Evolutionary conservation across 2,329 filamentous ascomycete genomes (phyloP), one percentile per base, ranked within the genome.

Genomic region (Pseudodiploospora longispora): DNA sequence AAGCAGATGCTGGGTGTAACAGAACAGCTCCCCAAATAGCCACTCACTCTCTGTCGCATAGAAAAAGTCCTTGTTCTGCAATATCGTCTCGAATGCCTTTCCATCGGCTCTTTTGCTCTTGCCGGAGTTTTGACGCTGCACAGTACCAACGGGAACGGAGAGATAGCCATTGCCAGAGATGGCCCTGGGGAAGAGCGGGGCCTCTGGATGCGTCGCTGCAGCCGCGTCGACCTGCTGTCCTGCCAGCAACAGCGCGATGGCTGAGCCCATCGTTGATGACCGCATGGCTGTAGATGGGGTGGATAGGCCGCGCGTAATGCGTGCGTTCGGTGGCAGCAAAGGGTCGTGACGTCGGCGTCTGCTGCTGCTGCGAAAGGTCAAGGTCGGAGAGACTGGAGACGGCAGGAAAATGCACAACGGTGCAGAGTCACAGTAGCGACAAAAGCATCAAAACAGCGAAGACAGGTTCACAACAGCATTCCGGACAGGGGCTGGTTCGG

Each of bases 41-140:
- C 7, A 30, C 65, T 52, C 45, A 68, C 66, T 47, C 10, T 66
- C 55, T 6, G 64, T 63, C 5, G 65, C 57, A 40, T 69, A 69
- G 43, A 67, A 68, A 41, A 59, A 64, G 9, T 66, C 55, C 44
- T 47, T 58, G 38, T 69, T 69, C 8, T 61, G 51, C 29, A 69
- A 49, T 10, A 49, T 47, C 3, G 59, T 55, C 30, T 59, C 52
- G 19, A 66, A 55, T 8, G 60, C 48, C 8, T 55, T 50, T n/a
- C 47, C 49, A 12, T 52, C 54, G 38, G 53, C 52, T 31, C 53
- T 35, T 47, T 50, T 59, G 30, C 43, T 42, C 19, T 55, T 55
- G 12, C 42, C 10, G 12, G 27, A 19, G 10, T 33, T 35, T 6
- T 45, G 50, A 38, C 53, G 54, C 41, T 60, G 49, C 33, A 63